These are phyloP conservation scores for Aspergillus sp. DNA, from an alignment of 2,329 filamentous ascomycete species.

Conservation along the genomic window DNA sequence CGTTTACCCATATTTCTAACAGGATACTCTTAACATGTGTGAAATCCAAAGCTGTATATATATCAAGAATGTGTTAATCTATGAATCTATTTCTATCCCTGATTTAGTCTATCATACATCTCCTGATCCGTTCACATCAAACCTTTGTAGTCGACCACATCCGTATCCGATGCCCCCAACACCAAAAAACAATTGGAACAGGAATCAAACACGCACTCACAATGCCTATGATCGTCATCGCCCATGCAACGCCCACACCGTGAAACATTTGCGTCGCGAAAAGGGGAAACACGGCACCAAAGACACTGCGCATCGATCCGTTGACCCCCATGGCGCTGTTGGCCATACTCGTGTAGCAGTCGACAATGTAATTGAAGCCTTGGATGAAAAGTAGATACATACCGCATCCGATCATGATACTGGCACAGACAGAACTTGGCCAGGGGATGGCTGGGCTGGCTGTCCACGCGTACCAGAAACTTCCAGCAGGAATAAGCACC, in stretches of 20 bases:
- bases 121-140: too few relatives aligned
- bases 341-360: constrained; percentile 26
- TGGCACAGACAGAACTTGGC: constrained; percentile 43
- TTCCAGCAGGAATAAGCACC: constrained; percentile 39
- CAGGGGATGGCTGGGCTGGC: constrained; percentile 38
- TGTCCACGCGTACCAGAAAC: constrained; percentile 51
- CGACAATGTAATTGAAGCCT: constrained; percentile 29
- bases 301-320: constrained; percentile 21
- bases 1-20: too few relatives aligned
- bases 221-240: constrained; percentile 23
- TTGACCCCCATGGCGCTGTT: constrained; percentile 31
- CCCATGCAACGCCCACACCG: constrained; percentile 24
- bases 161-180: constrained; percentile 37
- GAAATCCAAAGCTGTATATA: too few relatives aligned
- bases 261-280: constrained; percentile 20
- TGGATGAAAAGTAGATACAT: constrained; percentile 37
- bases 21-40: too few relatives aligned
- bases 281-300: constrained; percentile 26
- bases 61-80: too few relatives aligned
- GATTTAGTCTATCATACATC: too few relatives aligned
- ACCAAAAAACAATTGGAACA: constrained; percentile 40
- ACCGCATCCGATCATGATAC: constrained; percentile 40
- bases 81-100: too few relatives aligned
- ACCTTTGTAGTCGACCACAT: constrained; percentile 12
- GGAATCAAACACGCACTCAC: constrained; percentile 28